phyloP scores from a whole-genome alignment of 192 early-diverging fungal genomes.

The Kappamyces sp. region DNA sequence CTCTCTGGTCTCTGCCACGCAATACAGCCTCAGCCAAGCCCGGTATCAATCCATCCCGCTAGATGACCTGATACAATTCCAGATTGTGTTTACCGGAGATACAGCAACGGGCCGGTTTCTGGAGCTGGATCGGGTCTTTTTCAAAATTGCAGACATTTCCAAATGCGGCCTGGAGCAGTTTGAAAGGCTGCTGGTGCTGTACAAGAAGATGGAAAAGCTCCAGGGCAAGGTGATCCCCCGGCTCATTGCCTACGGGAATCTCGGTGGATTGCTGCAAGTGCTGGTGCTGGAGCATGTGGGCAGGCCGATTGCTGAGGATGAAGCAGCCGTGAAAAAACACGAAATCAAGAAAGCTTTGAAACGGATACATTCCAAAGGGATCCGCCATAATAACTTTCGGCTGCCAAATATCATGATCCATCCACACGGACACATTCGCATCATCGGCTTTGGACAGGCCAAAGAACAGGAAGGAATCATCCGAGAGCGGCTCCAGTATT shows the following conservation, averaged over 20 bases:
- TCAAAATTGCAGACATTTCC: conserved; percentile 11
- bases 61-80: conserved; percentile 2
- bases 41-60: background rate
- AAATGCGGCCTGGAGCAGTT: conserved; percentile 9
- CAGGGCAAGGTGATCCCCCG: conserved; percentile 9
- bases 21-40: too few species aligned
- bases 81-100: conserved; percentile 2
- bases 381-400: too few species aligned
- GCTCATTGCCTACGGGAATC: conserved; percentile 8
- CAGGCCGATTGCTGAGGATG: background rate
- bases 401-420: too few species aligned
- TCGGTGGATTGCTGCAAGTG: conserved; percentile 4
- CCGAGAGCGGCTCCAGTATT: too few species aligned
- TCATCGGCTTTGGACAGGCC: too few species aligned
- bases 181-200: conserved; percentile 4
- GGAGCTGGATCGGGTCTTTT: conserved; percentile 1
- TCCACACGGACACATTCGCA: too few species aligned
- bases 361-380: conserved; percentile 3
- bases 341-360: conserved; percentile 2
- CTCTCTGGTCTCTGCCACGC: too few species aligned
- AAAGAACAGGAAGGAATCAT: too few species aligned
- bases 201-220: conserved; percentile 3
- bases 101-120: background rate
- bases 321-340: background rate
- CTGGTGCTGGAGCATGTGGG: conserved; percentile 13